Evolutionary conservation across 805 yeast species (phyloP).

Genomic region (Grigorovia transvaalensis): DNA sequence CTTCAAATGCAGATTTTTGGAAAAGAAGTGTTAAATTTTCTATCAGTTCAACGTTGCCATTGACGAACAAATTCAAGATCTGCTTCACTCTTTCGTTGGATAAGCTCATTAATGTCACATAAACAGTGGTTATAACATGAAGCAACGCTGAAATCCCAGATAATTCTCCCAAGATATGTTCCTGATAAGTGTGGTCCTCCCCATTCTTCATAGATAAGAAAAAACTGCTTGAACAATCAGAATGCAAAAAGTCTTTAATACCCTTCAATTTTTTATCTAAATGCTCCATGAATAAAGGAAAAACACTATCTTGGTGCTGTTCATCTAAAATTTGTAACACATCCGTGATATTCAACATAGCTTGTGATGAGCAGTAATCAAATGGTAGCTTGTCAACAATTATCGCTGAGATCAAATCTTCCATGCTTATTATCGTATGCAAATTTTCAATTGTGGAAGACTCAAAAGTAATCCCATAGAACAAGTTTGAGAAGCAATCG

Average conservation of each 20-base stretch:
- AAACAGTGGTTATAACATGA: conserved; percentile 45
- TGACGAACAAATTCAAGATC: conserved; percentile 19
- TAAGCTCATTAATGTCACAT: conserved; percentile 41
- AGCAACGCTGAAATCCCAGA: conserved; percentile 35
- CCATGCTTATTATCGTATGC: conserved; percentile 30
- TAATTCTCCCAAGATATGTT: conserved; percentile 16
- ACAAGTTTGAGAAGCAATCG: conserved; percentile 41
- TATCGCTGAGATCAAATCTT: conserved; percentile 40
- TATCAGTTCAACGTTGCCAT: conserved; percentile 26
- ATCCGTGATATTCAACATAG: conserved; percentile 42
- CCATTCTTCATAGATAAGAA: conserved; percentile 15
- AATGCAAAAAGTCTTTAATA: conserved; percentile 21
- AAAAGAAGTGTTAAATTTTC: conserved; percentile 36
- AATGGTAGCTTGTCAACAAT: conserved; percentile 46
- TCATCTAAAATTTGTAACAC: conserved; percentile 49
- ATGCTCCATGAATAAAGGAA: conserved; percentile 28
- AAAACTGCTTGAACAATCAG: conserved; percentile 16
- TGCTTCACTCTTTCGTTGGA: conserved; percentile 35
- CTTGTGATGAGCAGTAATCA: conserved; percentile 48
- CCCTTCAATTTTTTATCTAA: conserved; percentile 25
- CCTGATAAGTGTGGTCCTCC: conserved; percentile 8
- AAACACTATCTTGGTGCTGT: conserved; percentile 40
- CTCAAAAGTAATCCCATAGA: conserved; percentile 42
- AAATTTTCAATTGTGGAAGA: conserved; percentile 37
- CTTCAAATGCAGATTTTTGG: conserved; percentile 47